Evolutionary conservation across 805 yeast genomes (phyloP), one percentile per base, ranked within the genome.

Genomic region (Yarrowia porcina): DNA sequence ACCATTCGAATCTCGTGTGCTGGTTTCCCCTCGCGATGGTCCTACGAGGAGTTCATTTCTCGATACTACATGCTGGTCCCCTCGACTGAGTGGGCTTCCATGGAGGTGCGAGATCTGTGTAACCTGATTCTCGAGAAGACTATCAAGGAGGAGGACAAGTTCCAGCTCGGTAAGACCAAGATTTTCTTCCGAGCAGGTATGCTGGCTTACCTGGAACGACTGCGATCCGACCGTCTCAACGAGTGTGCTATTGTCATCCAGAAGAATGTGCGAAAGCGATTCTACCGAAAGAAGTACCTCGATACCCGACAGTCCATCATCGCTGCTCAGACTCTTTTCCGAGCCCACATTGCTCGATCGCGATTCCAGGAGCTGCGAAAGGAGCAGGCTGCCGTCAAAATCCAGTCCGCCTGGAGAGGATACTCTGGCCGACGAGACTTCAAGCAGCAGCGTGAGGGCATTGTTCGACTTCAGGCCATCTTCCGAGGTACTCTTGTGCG

Each of bases 171-270:
- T 77, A 85, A 89, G 72, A 88, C 96, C 42, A 93, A 93, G 77
- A 90, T 93, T 64, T 93, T 93, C 78, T 90, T 93, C 79, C 88
- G 96, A 70, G 97, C 97, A 30, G 99, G 99, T 72, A 89, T 93
- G 88, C 80, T 93, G 73, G 98, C 97, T 4, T 85, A 85, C 66
- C 80, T 93, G 69, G 99, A 93, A 76, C 90, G 90, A 69, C 76
- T 88, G 71, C 85, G 97, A 74, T 78, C 91, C 32, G 89, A 87
- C 66, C 89, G 91, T 70, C 82, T 91, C 68, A 82, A 82, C 70
- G 81, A 78, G 60, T 86, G 96, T 49, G 97, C 97, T 5, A 86
- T 85, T 15, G 76, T 88, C 75, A 87, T 93, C 68, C 98, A 94
- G 77, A 90, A 90, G 80, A 83, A 88, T 69, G 77, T 92, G 72